Evolutionary conservation across 2,329 filamentous ascomycete genomes (phyloP), one percentile per base, ranked within the genome.

Genomic region (Volutella citrinella): DNA sequence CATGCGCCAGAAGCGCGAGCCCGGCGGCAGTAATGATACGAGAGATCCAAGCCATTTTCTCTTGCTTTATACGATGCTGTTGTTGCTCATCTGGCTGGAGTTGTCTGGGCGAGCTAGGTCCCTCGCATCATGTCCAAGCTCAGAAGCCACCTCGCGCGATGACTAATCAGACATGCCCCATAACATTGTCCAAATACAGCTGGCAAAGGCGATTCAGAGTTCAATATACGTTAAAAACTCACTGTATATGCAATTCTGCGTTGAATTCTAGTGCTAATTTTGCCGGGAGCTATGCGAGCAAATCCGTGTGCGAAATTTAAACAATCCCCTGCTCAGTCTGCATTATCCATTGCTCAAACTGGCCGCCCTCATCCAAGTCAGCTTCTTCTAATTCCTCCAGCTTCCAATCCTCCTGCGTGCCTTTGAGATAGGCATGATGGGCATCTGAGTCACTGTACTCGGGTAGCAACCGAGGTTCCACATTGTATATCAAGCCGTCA

Each of bases 1-100:
- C 87, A 64, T 96, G 91, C 27, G 82, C 79, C 13, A 96, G 75
- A 46, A 96, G 75, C 35, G 95, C 50, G 10, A 91, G 70, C 45
- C 91, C 91, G 40, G 90, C 65, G 38, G 80, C 63, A 40, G 87
- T 90, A 41, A 89, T 72, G 5, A 80, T 63, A 44, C 78, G 82
- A 15, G 87, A 84, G 45, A 86, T 61, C 69, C 84, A 78, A 36
- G 80, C 77, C 87, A 93, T 91, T 32, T 45, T 59, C 40, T 18
- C 27, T 25, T 26, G n/a, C n/a, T n/a, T n/a, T n/a, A n/a, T n/a
- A n/a, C n/a, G n/a, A n/a, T n/a, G n/a, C n/a, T n/a, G n/a, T n/a
- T n/a, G n/a, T n/a, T n/a, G n/a, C n/a, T n/a, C n/a, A n/a, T n/a
- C n/a, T 29, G 27, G 24, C 25, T 26, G 34, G 27, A 32, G 23